Conservation (phyloP, 1,139 yeast species). For the Blastobotrys persicus region DNA sequence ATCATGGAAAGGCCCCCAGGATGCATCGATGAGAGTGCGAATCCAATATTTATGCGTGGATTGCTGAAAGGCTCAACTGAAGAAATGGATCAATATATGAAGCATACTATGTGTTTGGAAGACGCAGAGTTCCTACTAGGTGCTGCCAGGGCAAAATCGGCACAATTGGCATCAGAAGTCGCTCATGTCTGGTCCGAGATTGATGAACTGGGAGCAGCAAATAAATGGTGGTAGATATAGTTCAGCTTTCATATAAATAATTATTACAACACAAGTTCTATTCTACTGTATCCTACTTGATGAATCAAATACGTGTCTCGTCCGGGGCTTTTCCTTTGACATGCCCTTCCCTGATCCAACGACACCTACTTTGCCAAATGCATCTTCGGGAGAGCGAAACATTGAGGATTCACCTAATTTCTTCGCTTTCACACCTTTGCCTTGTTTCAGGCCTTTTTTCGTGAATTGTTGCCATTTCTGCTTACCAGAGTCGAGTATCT, state of each 20-base stretch:
- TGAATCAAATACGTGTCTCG: constrained; percentile 17
- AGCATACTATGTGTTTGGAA: background rate
- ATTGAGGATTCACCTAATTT: constrained; percentile 29
- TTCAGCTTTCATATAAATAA: background rate
- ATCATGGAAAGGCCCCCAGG: background rate
- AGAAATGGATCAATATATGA: background rate
- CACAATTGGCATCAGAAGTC: background rate
- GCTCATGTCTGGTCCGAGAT: background rate
- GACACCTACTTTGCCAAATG: constrained; percentile 33
- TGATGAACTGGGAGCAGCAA: background rate
- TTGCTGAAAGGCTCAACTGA: constrained; percentile 1
- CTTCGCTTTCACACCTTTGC: constrained; percentile 21
- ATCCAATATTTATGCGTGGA: constrained; percentile 2
- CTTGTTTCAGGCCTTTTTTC: constrained; percentile 29
- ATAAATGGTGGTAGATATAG: constrained; percentile 3
- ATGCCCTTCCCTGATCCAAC: constrained; percentile 25
- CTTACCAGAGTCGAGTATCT: constrained; percentile 30
- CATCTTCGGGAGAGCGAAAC: constrained; percentile 31
- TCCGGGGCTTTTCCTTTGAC: constrained; percentile 9
- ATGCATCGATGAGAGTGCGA: background rate
- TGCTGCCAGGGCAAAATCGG: constrained; percentile 2
- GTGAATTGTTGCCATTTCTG: constrained; percentile 38
- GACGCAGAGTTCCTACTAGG: background rate
- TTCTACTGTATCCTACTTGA: constrained; percentile 13
- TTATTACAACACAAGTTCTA: background rate